A percentile compares a stretch with the other conserved stretches of the same genome.
These are phyloP conservation scores for Clavispora vitiphila DNA, from an alignment of 805 yeast species.

Conservation along the genomic window DNA sequence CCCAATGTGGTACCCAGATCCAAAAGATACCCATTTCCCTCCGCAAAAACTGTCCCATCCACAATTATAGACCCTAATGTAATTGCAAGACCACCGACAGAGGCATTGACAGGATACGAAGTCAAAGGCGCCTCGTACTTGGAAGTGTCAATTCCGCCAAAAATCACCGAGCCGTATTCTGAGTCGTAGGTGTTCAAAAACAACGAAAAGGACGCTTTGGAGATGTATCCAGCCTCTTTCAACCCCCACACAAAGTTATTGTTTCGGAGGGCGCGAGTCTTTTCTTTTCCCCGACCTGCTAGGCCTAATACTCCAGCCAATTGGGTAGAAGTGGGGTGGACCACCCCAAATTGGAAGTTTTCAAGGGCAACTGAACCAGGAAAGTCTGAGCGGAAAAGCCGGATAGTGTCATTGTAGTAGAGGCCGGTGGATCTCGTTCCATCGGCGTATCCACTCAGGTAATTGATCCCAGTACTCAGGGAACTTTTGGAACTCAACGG, in stretches of 20 bases:
- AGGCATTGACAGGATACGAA: constrained; percentile 1
- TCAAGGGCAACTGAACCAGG: not conserved
- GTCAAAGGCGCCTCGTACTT: constrained; percentile 19
- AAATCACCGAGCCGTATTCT: constrained; percentile 17
- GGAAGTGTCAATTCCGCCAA: constrained; percentile 30
- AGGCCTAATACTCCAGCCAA: constrained; percentile 5
- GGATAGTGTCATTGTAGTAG: constrained; percentile 8
- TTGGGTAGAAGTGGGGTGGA: not conserved
- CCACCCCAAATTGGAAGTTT: constrained; percentile 10
- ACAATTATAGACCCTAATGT: constrained; percentile 4
- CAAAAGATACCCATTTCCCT: constrained; percentile 5
- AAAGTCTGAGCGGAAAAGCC: not conserved
- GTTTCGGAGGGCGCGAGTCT: constrained; percentile 5
- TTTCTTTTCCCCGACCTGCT: constrained; percentile 10
- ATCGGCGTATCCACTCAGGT: constrained; percentile 7
- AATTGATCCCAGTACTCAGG: constrained; percentile 5
- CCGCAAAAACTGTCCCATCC: constrained; percentile 2
- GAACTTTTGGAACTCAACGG: constrained; percentile 2
- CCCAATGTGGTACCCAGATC: constrained; percentile 14
- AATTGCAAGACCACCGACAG: constrained; percentile 5
- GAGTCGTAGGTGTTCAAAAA: constrained; percentile 11
- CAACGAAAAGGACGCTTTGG: constrained; percentile 10
- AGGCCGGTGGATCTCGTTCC: constrained; percentile 5
- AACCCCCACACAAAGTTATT: constrained; percentile 7
- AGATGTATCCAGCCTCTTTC: constrained; percentile 3